Evolutionary conservation across 805 yeast species (phyloP).

Genomic region (Candida krabiensis): DNA sequence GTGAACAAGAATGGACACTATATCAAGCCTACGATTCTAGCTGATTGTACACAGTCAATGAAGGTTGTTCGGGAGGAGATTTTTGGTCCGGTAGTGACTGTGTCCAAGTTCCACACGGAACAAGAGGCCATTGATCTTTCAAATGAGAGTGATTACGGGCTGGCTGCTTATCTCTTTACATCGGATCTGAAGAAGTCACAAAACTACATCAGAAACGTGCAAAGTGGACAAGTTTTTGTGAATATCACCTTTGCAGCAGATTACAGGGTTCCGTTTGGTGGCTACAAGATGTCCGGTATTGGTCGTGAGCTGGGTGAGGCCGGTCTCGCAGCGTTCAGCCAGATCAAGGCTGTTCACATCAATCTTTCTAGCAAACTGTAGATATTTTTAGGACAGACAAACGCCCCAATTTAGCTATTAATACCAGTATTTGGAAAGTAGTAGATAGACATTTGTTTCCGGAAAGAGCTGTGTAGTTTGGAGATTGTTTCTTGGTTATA

Average conservation of each 20-base stretch:
- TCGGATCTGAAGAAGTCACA: conserved; percentile 70
- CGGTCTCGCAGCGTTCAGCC: conserved; percentile 83
- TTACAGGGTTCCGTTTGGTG: conserved; percentile 88
- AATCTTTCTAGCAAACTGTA: conserved; percentile 32
- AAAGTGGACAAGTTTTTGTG: conserved; percentile 91
- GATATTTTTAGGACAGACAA: too few species aligned
- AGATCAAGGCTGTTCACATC: conserved; percentile 78
- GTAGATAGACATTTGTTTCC: too few species aligned
- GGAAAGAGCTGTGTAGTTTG: too few species aligned
- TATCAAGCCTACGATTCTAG: conserved; percentile 71
- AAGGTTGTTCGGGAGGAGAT: conserved; percentile 74
- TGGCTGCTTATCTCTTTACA: conserved; percentile 91
- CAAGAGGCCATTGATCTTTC: conserved; percentile 81
- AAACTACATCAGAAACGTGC: conserved; percentile 68
- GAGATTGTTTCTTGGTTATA: too few species aligned
- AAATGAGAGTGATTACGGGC: conserved; percentile 80
- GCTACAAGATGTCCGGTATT: conserved; percentile 85
- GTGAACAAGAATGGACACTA: conserved; percentile 57
- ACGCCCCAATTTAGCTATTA: too few species aligned
- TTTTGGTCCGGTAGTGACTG: conserved; percentile 90
- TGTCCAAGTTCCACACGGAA: conserved; percentile 75
- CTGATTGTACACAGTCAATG: conserved; percentile 67
- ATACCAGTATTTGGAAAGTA: too few species aligned
- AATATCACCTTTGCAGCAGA: conserved; percentile 90
- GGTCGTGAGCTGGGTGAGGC: conserved; percentile 94